Evolutionary conservation across 257 asterid genomes (phyloP).

Genomic region (Buddleja alternifolia): DNA sequence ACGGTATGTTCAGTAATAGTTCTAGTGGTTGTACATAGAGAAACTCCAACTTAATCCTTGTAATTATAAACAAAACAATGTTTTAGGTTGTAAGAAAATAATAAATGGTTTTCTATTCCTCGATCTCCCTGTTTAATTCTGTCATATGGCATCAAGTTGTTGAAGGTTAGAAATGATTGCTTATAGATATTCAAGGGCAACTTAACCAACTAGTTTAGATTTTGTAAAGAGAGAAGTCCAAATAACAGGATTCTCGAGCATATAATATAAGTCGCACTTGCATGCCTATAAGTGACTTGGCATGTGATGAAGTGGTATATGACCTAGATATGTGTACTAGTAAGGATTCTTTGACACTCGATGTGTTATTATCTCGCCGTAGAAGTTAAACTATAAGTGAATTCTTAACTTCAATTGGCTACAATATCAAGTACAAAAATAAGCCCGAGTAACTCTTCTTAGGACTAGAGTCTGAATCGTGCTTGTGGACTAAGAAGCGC

Average conservation of each 20-base stretch:
- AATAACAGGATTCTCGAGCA: not conserved
- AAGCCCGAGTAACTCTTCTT: not conserved
- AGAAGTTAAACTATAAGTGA: not conserved
- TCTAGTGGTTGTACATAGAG: slow-evolving; percentile 16
- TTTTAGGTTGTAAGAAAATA: not conserved
- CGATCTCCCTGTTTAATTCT: not conserved
- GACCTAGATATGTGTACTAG: not conserved
- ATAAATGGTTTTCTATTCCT: too few relatives aligned
- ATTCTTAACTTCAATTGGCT: not conserved
- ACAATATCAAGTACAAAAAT: not conserved
- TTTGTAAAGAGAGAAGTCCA: not conserved
- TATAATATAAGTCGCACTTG: not conserved
- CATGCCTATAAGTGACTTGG: slow-evolving; percentile 5
- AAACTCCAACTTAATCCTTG: not conserved
- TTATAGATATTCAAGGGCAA: slow-evolving; percentile 1
- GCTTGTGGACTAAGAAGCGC: too few relatives aligned
- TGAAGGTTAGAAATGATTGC: not conserved
- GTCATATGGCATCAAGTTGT: not conserved
- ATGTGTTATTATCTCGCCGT: slow-evolving; percentile 13
- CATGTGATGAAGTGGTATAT: not conserved
- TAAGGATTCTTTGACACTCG: not conserved
- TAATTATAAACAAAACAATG: not conserved
- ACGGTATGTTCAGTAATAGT: not conserved
- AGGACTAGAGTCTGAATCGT: too few relatives aligned
- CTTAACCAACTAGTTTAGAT: not conserved